Evolutionary conservation across 495 filamentous ascomycete species (phyloP), one percentile per base, ranked within the genome.

Genomic region (Cenococcum geophilum): DNA sequence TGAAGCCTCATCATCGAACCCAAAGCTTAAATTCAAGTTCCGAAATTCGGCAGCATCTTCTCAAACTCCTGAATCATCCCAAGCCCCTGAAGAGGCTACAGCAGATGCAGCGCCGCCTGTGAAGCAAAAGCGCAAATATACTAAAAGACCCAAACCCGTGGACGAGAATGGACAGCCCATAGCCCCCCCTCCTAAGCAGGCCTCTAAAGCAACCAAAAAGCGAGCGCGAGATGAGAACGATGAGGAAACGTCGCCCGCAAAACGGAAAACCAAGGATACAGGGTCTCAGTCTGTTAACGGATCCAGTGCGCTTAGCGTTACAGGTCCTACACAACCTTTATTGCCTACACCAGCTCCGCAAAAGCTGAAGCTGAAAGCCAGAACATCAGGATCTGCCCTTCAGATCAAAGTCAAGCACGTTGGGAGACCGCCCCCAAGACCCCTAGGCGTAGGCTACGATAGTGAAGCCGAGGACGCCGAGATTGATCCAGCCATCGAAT

Each of bases 391-490:
- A n/a, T 23, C 14, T 18, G 21, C 36, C 40, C 21, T 64, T 72
- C 76, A 40, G 0, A 62, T 84, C 34, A 76, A 78, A n/a, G 76
- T 82, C 60, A 81, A 81, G 62, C 74, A 77, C 53, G 83, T 83
- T 66, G 81, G 83, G 0, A 84, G 85, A 47, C 78, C 82, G 0
- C 84, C 87, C 0, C 76, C 75, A 22, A 79, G 89, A 53, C 83
- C 83, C 1, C 71, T 75, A 1, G 93, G 92, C 16, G 89, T 93
- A 21, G 95, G 91, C 8, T 98, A 97, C 73, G 93, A 98, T 71
- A 95, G 90, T n/a, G 93, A 97, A 73, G 89, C 91, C 1, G 91
- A 89, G 20, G 93, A 97, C 68, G 83, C 84, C 6, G 93, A 98
- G 72, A 68, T 77, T 2, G 93, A 98, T 68, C 93, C 93, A 0